Percentiles rank a stretch among this genome's conserved stretches.
phyloP scores from a whole-genome alignment of 257 asterid genomes.

The Buddleja alternifolia region DNA sequence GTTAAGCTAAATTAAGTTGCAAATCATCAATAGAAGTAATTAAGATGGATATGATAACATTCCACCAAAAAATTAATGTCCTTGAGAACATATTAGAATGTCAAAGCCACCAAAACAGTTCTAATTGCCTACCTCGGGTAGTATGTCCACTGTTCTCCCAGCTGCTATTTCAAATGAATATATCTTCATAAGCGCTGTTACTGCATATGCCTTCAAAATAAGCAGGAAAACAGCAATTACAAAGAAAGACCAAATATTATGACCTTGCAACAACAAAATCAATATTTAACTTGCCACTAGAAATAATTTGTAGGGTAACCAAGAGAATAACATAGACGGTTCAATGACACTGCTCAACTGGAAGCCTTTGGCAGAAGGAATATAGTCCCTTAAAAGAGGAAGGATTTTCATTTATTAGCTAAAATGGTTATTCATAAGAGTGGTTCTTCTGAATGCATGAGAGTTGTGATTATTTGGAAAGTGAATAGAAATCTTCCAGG shows the following conservation, averaged over 20 bases:
- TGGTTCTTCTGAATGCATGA: constrained; percentile 12
- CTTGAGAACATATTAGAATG: constrained; percentile 6
- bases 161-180: constrained; percentile 93
- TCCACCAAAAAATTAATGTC: constrained; percentile 10
- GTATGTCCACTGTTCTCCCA: constrained; percentile 83
- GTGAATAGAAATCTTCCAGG: constrained; percentile 4
- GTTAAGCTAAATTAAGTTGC: background rate
- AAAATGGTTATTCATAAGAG: background rate
- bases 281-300: background rate
- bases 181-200: constrained; percentile 87
- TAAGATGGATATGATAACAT: constrained; percentile 1
- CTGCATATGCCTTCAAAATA: constrained; percentile 78
- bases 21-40: constrained; percentile 9
- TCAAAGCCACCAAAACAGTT: constrained; percentile 16
- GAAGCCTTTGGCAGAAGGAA: constrained; percentile 16
- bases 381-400: background rate
- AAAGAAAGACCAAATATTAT: constrained; percentile 13
- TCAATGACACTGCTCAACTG: constrained; percentile 8
- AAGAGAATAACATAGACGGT: constrained; percentile 1
- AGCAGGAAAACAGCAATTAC: constrained; percentile 32
- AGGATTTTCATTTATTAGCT: background rate
- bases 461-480: constrained; percentile 20
- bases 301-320: constrained; percentile 8
- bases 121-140: constrained; percentile 75
- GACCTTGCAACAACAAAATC: background rate